These are phyloP conservation scores for Capronia epimyces DNA, from an alignment of 2,329 filamentous ascomycete genomes.

Conservation along the genomic window DNA sequence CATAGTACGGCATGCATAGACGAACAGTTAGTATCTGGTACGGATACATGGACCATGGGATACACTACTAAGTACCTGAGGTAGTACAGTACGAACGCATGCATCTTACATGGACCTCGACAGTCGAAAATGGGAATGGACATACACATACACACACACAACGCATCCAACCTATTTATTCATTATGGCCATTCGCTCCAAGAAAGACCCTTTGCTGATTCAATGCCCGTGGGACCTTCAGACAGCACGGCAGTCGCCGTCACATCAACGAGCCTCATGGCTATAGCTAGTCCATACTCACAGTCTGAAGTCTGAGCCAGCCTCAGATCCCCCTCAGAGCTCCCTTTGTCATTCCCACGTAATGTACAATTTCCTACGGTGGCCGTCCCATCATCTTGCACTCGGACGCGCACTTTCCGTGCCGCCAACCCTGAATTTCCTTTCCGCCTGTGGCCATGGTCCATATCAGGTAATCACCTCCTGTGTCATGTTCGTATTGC, in stretches of 20 bases:
- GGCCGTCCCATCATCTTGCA: background rate
- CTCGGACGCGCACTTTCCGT: background rate
- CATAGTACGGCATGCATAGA: too few species aligned
- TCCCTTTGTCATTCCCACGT: background rate
- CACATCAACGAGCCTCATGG: background rate
- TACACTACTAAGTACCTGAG: too few species aligned
- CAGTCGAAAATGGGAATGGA: too few species aligned
- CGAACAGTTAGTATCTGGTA: too few species aligned
- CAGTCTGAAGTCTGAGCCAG: background rate
- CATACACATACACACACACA: too few species aligned
- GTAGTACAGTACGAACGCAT: too few species aligned
- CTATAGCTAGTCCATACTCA: background rate
- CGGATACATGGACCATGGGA: too few species aligned
- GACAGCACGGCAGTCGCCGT: background rate
- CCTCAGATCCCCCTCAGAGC: background rate
- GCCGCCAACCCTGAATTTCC: background rate
- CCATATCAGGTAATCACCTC: conserved; percentile 17
- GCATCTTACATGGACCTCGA: too few species aligned
- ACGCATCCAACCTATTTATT: background rate
- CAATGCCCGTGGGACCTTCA: background rate
- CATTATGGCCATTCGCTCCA: background rate
- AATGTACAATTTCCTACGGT: background rate
- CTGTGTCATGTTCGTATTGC: conserved; percentile 10
- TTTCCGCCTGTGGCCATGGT: background rate
- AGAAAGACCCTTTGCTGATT: background rate